phyloP scores from a whole-genome alignment of 345 rosid species.

The Gossypium ekmanianum region DNA sequence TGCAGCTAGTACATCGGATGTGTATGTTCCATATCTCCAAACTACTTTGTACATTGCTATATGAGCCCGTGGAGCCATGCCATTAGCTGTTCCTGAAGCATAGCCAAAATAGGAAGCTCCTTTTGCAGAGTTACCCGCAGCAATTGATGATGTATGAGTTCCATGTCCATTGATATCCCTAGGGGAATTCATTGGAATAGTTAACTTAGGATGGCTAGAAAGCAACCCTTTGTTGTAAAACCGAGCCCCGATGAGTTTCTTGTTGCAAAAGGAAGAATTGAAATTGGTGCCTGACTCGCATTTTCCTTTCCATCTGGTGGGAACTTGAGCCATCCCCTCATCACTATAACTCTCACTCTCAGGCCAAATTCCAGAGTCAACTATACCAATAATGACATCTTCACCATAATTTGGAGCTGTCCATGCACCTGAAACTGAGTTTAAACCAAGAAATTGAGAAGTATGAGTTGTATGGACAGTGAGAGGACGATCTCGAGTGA shows the following conservation, averaged over 20 bases:
- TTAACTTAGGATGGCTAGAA: constrained; percentile 14
- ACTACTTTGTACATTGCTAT: constrained; percentile 36
- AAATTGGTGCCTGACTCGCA: constrained; percentile 30
- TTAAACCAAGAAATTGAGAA: constrained; percentile 38
- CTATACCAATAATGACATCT: constrained; percentile 32
- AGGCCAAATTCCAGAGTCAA: constrained; percentile 38
- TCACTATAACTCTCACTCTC: constrained; percentile 33
- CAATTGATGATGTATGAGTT: constrained; percentile 37
- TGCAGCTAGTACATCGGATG: constrained; percentile 57
- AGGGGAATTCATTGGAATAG: constrained; percentile 22
- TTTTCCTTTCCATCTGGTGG: constrained; percentile 35
- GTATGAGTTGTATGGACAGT: constrained; percentile 37
- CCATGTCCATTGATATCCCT: constrained; percentile 39
- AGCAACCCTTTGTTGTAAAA: constrained; percentile 27
- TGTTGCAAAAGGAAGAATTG: constrained; percentile 26
- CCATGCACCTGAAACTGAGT: constrained; percentile 28
- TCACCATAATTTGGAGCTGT: constrained; percentile 26
- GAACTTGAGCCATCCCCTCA: constrained; percentile 27
- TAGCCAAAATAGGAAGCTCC: constrained; percentile 33
- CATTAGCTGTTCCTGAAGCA: constrained; percentile 33
- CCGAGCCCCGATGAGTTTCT: constrained; percentile 40
- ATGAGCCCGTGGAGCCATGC: constrained; percentile 41
- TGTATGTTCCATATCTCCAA: constrained; percentile 25
- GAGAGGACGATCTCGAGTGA: constrained; percentile 29
- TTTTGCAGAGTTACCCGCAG: constrained; percentile 27